These are phyloP conservation scores for Sequoiadendron giganteum DNA, from an alignment of 75 land plant species.

Conservation along the genomic window DNA sequence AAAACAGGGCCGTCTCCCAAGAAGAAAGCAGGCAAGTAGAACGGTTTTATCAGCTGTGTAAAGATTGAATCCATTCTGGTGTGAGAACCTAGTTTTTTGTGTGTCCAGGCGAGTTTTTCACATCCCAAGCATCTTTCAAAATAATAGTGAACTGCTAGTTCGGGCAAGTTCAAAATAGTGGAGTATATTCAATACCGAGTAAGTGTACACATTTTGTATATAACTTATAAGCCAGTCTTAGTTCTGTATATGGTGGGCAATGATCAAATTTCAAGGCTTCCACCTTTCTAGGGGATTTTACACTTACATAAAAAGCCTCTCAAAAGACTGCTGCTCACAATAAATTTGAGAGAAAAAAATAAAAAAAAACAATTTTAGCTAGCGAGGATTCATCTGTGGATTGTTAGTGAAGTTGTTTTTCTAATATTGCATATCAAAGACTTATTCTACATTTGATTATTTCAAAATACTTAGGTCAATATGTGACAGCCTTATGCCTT, in stretches of 20 bases:
- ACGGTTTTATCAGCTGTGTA: background rate
- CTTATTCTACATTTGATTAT: too few relatives aligned
- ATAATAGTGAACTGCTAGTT: background rate
- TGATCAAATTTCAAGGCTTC: background rate
- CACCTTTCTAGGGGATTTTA: too few relatives aligned
- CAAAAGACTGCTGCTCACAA: background rate
- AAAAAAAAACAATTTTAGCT: background rate
- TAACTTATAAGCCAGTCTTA: background rate
- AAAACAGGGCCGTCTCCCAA: background rate
- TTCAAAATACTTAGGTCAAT: too few relatives aligned
- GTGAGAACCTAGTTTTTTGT: background rate
- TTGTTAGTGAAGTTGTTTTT: too few relatives aligned
- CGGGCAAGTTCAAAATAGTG: background rate
- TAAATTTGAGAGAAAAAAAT: background rate
- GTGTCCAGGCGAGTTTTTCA: background rate
- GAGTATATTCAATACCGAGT: background rate
- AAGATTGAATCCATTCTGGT: background rate
- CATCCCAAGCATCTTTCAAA: background rate
- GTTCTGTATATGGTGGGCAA: background rate
- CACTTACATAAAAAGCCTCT: too few relatives aligned
- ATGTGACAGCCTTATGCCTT: too few relatives aligned
- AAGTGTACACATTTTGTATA: background rate
- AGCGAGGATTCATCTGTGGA: too few relatives aligned
- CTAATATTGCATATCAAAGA: too few relatives aligned
- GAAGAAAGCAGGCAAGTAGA: conserved; percentile 4